Base-by-base conservation (phyloP, 352 stramenopile species). In the Globisporangium orthogonon region DNA sequence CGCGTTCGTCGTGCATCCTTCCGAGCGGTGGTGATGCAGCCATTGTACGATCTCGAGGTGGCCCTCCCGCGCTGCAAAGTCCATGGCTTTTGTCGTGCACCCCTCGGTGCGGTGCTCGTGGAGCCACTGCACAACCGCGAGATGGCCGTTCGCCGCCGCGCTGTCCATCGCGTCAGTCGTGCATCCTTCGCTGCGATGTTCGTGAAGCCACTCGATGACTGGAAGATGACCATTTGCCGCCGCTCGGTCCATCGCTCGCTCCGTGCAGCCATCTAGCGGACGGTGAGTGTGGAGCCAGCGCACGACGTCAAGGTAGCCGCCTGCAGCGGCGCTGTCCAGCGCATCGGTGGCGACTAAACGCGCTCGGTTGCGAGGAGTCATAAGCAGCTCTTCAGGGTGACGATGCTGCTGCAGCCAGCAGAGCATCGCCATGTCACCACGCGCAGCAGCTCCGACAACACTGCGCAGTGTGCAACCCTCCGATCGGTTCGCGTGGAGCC, bases 401-500 rank as follows among this genome's bases (percentile, higher is more conserved):
- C 49, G 49, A 10, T 43, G 35, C 17, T 43, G 31, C 31, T 44
- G 31, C 49, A 54, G 49, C 49, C 49, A 54, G 9, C 49, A 17
- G 13, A 54, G 49, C 49, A 54, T 54, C 17, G 31, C 1, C 31
- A 54, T 9, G 17, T 54, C 49, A 2, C 39, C 39, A 10, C 50
- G 50, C 23, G 50, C n/a, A 17, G 50, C 50, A n/a, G 50, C 50
- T 7, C 50, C 50, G 17, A 56, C 37, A 5, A 56, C 37, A 11
- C 50, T 56, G 13, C 23, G 14, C 35, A 47, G 5, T 5, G 50
- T 56, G 14, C 50, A 56, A 5, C 50, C 37, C 43, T 56, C 50
- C 10, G 37, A n/a, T 4, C 66, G 56, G 33, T 74, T 40, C 30
- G 45, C 53, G 39, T 76, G 62, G 28, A 76, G 55, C 56, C 70